A percentile compares a stretch with the other conserved stretches of the same genome.
These are phyloP conservation scores for Diaporthe sp. DNA, from an alignment of 2,329 filamentous ascomycete genomes.

Conservation along the genomic window DNA sequence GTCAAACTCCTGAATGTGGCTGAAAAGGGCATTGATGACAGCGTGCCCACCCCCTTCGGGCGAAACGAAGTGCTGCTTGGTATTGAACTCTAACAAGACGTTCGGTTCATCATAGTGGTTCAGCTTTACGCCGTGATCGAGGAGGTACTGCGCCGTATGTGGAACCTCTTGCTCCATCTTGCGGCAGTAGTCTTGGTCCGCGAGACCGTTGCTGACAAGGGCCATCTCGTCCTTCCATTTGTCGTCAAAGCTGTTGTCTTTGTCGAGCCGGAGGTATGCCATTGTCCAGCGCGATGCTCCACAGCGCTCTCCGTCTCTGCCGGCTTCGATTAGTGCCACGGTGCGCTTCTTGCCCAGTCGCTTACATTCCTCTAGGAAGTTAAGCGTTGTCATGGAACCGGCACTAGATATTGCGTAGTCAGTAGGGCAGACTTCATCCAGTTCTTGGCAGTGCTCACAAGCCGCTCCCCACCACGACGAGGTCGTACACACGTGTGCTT, in stretches of 20 bases:
- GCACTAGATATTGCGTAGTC: background rate
- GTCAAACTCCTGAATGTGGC: constrained; percentile 14
- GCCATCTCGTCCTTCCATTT: constrained; percentile 42
- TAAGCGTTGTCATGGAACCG: constrained; percentile 20
- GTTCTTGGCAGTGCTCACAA: background rate
- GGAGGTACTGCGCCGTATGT: constrained; percentile 12
- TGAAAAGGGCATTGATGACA: constrained; percentile 21
- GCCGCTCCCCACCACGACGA: constrained; percentile 26
- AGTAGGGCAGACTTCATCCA: background rate
- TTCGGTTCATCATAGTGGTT: constrained; percentile 21
- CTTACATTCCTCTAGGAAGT: constrained; percentile 25
- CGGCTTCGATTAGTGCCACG: constrained; percentile 22
- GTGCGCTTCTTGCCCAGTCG: background rate
- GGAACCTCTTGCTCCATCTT: constrained; percentile 50
- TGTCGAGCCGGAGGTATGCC: constrained; percentile 25
- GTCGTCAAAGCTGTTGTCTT: constrained; percentile 23
- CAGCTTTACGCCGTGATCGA: constrained; percentile 25
- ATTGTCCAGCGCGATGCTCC: constrained; percentile 33
- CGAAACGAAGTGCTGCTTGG: constrained; percentile 31
- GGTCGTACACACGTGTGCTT: background rate
- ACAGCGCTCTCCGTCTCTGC: constrained; percentile 15
- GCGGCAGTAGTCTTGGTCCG: constrained; percentile 56
- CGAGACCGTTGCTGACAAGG: constrained; percentile 53
- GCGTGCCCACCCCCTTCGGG: constrained; percentile 18
- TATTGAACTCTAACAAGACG: constrained; percentile 29